Percentiles rank a stretch among this genome's conserved stretches.
phyloP scores from a whole-genome alignment of 2,329 filamentous ascomycete species.

The Botrytis cinerea region DNA sequence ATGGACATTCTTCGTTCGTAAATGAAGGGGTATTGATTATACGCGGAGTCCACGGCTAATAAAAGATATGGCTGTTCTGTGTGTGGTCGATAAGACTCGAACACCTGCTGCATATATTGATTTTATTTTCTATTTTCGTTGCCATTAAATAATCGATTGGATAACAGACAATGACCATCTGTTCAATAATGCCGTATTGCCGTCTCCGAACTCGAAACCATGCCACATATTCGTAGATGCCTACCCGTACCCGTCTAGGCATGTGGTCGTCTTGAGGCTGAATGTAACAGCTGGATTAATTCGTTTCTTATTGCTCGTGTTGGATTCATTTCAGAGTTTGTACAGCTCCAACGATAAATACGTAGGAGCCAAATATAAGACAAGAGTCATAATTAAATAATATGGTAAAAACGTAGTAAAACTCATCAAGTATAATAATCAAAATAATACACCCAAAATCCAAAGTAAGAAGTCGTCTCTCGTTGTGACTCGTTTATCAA shows the following conservation, averaged over 20 bases:
- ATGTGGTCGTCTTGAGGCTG: not conserved
- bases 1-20: not conserved
- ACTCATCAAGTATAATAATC: not conserved
- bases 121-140: not conserved
- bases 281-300: not conserved
- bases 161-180: not conserved
- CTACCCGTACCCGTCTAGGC: not conserved
- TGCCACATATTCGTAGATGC: conserved; percentile 8
- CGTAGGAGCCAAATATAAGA: not conserved
- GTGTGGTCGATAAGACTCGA: not conserved
- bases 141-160: not conserved
- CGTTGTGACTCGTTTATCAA: not conserved
- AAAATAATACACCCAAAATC: conserved; percentile 4
- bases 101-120: not conserved
- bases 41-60: not conserved
- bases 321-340: not conserved
- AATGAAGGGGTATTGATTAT: not conserved
- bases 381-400: not conserved
- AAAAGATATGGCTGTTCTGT: not conserved
- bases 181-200: not conserved
- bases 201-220: not conserved
- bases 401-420: not conserved
- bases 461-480: not conserved
- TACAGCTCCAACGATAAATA: not conserved
- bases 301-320: not conserved